phyloP scores from a whole-genome alignment of 345 rosid species.

The Lepidium sativum region DNA sequence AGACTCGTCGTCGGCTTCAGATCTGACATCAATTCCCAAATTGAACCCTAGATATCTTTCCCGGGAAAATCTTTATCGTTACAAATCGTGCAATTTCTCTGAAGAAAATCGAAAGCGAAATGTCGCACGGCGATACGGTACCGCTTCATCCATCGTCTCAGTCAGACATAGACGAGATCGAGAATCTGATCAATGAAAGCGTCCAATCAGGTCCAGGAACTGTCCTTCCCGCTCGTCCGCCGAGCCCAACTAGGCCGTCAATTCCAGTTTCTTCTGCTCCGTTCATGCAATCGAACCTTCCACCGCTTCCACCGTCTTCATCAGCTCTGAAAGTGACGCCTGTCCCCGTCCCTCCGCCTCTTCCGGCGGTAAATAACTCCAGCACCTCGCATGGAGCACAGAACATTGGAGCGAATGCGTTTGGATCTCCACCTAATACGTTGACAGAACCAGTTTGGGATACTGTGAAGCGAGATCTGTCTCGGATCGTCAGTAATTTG shows the following conservation, averaged over 20 bases:
- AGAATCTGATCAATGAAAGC: slow-evolving; percentile 67
- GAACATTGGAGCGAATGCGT: slow-evolving; percentile 16
- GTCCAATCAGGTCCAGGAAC: slow-evolving; percentile 54
- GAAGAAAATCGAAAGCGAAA: background rate
- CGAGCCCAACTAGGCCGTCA: slow-evolving; percentile 63
- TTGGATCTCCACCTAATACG: slow-evolving; percentile 75
- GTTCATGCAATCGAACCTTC: slow-evolving; percentile 49
- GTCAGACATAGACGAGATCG: slow-evolving; percentile 96
- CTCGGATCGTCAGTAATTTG: slow-evolving; percentile 90
- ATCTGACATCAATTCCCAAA: background rate
- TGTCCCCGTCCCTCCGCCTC: slow-evolving; percentile 33
- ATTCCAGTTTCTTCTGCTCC: slow-evolving; percentile 72
- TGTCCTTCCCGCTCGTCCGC: slow-evolving; percentile 73
- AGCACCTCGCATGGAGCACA: background rate
- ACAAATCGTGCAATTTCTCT: no score
- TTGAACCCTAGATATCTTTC: background rate
- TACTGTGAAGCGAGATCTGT: slow-evolving; percentile 94
- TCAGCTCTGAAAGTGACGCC: slow-evolving; percentile 31
- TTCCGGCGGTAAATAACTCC: slow-evolving; percentile 23
- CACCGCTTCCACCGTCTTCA: slow-evolving; percentile 33
- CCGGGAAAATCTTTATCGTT: background rate
- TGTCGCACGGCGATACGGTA: slow-evolving; percentile 75
- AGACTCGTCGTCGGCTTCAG: background rate
- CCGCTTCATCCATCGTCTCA: slow-evolving; percentile 80
- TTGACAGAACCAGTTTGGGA: slow-evolving; percentile 98